Conservation (phyloP, 139 green algal species). For the Monoraphidium neglectum region DNA sequence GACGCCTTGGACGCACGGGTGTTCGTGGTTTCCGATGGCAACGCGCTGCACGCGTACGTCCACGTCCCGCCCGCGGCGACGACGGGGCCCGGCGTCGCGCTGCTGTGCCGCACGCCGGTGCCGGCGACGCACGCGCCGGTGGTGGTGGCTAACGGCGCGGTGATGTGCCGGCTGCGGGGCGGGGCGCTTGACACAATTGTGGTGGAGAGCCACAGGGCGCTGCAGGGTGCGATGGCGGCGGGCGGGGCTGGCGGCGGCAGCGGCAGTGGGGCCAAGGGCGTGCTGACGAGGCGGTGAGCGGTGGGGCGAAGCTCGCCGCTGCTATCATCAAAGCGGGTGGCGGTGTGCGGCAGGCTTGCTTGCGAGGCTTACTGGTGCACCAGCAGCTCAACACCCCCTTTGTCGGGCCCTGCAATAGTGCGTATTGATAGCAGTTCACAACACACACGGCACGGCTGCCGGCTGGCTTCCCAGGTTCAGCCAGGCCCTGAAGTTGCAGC, state of each 20-base stretch:
- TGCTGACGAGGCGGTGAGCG: not conserved
- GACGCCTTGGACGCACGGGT: conserved; percentile 58
- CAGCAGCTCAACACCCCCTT: too few relatives aligned
- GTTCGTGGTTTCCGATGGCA: conserved; percentile 52
- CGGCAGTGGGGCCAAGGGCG: not conserved
- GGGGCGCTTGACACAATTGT: conserved; percentile 50
- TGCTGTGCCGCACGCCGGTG: conserved; percentile 48
- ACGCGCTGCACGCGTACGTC: conserved; percentile 44
- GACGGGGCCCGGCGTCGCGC: conserved; percentile 38
- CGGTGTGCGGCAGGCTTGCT: too few relatives aligned
- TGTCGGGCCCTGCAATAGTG: too few relatives aligned
- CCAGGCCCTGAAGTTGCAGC: conserved; percentile 43
- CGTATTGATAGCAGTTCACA: too few relatives aligned
- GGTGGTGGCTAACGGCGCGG: conserved; percentile 39
- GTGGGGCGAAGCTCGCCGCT: not conserved
- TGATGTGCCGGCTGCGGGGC: conserved; percentile 64
- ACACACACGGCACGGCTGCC: too few relatives aligned
- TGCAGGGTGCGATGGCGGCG: conserved; percentile 34
- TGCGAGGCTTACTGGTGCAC: too few relatives aligned
- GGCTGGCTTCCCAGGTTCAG: conserved; percentile 41
- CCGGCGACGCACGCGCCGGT: conserved; percentile 49
- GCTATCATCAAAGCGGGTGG: too few relatives aligned
- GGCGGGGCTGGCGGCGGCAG: conserved; percentile 14
- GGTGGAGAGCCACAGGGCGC: conserved; percentile 54
- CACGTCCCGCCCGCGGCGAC: conserved; percentile 48